These are phyloP conservation scores for Paramecium octaurelia DNA, from an alignment of 73 alveolate species.

Conservation along the genomic window DNA sequence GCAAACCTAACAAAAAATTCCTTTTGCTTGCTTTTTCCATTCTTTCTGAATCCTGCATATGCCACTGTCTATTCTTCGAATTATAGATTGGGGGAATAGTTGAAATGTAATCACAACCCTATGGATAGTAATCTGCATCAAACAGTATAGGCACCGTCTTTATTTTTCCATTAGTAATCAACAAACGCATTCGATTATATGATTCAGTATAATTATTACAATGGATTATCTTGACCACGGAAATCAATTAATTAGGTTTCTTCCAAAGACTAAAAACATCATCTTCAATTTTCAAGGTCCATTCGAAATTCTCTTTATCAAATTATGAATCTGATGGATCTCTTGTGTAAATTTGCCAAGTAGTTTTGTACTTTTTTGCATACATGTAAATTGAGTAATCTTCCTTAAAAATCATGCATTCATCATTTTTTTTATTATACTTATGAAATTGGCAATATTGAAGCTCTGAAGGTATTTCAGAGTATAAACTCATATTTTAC, in stretches of 20 bases:
- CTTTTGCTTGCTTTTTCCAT: neutral
- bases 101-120: neutral
- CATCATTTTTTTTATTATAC: neutral
- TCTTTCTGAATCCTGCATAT: neutral
- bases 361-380: neutral
- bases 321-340: slow-evolving; percentile 48
- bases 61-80: neutral
- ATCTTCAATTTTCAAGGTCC: neutral
- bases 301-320: neutral
- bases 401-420: slow-evolving; percentile 3
- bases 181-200: neutral
- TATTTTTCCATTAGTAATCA: neutral
- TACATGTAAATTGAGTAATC: neutral
- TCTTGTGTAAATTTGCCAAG: neutral
- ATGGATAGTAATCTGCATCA: neutral
- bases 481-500: neutral
- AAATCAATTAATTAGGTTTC: neutral
- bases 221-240: neutral
- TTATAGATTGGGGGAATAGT: slow-evolving; percentile 4
- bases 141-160: neutral
- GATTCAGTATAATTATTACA: neutral
- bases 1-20: neutral
- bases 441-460: neutral
- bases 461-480: neutral
- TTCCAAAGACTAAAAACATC: neutral